Conservation (phyloP, 768 basidiomycete species). For the Leccinum sublutescens region DNA sequence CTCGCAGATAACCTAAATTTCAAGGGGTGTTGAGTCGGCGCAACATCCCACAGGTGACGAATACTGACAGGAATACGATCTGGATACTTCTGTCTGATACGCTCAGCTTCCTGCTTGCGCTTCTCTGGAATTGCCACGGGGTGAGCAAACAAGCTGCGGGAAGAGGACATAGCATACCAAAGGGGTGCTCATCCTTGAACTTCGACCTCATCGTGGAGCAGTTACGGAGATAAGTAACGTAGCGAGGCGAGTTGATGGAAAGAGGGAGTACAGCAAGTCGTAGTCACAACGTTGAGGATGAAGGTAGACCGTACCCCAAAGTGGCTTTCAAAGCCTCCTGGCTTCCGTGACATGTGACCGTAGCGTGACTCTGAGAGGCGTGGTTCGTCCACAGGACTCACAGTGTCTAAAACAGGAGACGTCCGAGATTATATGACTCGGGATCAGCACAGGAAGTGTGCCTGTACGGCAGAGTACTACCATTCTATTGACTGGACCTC, state of each 20-base stretch:
- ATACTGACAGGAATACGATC: constrained; percentile 91
- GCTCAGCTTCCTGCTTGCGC: constrained; percentile 98
- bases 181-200: constrained; percentile 99
- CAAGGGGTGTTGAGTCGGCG: constrained; percentile 5
- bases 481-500: neutral
- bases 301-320: constrained; percentile 22
- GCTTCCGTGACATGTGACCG: constrained; percentile 33
- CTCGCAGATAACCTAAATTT: constrained; percentile 92
- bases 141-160: constrained; percentile 35
- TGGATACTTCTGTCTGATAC: constrained; percentile 97
- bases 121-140: constrained; percentile 65
- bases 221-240: constrained; percentile 6
- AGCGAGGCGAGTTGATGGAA: constrained; percentile 3
- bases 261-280: constrained; percentile 14
- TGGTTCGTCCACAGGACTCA: constrained; percentile 14
- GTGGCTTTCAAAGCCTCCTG: constrained; percentile 33
- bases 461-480: constrained; percentile 7
- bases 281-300: constrained; percentile 28
- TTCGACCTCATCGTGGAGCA: constrained; percentile 74
- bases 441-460: neutral
- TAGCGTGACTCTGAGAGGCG: constrained; percentile 24
- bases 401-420: constrained; percentile 12
- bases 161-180: constrained; percentile 55
- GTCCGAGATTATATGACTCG: neutral
- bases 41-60: neutral